Evolutionary conservation across 768 basidiomycete genomes (phyloP), one percentile per base, ranked within the genome.

Genomic region (Mycena alexandri): DNA sequence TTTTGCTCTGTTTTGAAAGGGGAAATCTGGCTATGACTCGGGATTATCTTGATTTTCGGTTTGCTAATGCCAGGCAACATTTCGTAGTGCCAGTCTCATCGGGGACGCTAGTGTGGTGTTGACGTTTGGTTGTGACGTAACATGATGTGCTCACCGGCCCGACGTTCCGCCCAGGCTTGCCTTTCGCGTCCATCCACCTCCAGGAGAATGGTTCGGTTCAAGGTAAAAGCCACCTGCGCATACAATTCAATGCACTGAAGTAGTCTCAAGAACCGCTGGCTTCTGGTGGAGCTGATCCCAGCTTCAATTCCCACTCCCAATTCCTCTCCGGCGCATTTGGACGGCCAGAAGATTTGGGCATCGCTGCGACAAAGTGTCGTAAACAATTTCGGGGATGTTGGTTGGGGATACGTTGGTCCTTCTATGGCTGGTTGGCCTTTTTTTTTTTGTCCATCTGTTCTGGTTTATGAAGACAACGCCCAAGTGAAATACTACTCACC

Each of bases 401-500:
- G 94, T 6, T 96, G 94, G 94, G 94, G 94, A 25, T 86, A 90
- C 12, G 87, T 96, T 3, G 91, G 87, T 0, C 76, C 86, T 41
- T 91, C 90, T 5, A 79, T 96, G 64, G 89, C 84, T 22, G 90
- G 94, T 93, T 64, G 47, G 86, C 79, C 6, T 2, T 19, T 56
- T 41, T 29, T 59, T 59, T 61, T 24, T 17, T 16, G 24, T 29
- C 48, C 25, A 22, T 51, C 14, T 12, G 13, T 55, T 22, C 33
- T 59, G 56, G 34, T 25, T 38, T 22, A 60, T 13, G 41, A 8
- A 41, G 22, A 12, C 36, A 29, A 42, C 70, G 54, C 21, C n/a
- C 51, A n/a, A 96, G 95, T 96, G 62, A 94, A 95, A 77, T 96
- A 96, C 73, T 93, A 90, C 71, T 96, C 95, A 0, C 91, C 94